These are phyloP conservation scores for Pythium aquatile DNA, from an alignment of 352 stramenopile genomes.

Conservation along the genomic window DNA sequence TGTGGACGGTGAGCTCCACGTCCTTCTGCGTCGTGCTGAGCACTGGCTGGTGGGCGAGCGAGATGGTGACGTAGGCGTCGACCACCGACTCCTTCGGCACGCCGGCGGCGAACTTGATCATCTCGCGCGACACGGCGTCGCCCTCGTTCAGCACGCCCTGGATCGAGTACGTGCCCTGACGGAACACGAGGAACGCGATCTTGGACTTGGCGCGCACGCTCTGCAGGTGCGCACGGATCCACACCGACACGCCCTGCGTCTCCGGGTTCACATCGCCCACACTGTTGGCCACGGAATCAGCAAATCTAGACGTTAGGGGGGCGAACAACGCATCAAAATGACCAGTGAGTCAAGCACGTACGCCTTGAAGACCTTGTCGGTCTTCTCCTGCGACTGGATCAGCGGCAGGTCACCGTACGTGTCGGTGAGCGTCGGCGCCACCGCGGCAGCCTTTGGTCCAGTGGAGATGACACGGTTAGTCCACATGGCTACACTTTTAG, in stretches of 20 bases:
- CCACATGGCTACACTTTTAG: conserved; percentile 46
- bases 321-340: conserved; percentile 21
- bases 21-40: conserved; percentile 93
- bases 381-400: conserved; percentile 88
- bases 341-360: conserved; percentile 38
- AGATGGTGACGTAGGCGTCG: conserved; percentile 94
- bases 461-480: conserved; percentile 6
- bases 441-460: conserved; percentile 40
- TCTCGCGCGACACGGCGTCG: conserved; percentile 90
- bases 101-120: conserved; percentile 96
- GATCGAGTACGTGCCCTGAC: conserved; percentile 95
- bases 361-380: conserved; percentile 65
- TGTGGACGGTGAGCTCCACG: conserved; percentile 93
- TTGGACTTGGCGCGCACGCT: conserved; percentile 93
- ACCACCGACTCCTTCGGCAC: conserved; percentile 96
- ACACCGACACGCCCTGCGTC: conserved; percentile 88
- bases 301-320: not conserved
- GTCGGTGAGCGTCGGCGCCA: conserved; percentile 72
- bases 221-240: conserved; percentile 94
- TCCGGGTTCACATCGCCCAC: conserved; percentile 75
- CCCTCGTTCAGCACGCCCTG: conserved; percentile 91
- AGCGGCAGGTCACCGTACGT: conserved; percentile 88
- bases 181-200: conserved; percentile 96
- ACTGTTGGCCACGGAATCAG: conserved; percentile 15
- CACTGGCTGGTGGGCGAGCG: conserved; percentile 85